Percentiles rank a stretch among this genome's conserved stretches.
These are phyloP conservation scores for Chytriomyces sp. DNA, from an alignment of 192 early-diverging fungal species.

Conservation along the genomic window DNA sequence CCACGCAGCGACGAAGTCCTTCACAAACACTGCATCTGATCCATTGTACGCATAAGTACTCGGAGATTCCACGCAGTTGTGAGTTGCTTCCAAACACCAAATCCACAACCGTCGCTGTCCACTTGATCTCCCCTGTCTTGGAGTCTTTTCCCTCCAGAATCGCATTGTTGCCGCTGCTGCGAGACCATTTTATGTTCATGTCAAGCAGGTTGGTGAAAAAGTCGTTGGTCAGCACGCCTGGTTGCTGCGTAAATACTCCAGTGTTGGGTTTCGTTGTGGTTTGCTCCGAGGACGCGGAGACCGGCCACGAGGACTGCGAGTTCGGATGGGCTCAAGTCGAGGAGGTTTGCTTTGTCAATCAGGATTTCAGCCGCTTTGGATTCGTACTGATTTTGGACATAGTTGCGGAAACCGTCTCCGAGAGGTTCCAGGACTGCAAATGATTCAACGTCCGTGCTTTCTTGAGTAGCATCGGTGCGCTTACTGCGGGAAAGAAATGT, in stretches of 20 bases:
- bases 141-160: constrained; percentile 30
- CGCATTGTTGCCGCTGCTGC: neutral
- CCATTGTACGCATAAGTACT: constrained; percentile 30
- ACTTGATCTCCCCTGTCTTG: constrained; percentile 28
- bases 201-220: constrained; percentile 43
- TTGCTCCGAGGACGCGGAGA: constrained; percentile 39
- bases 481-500: constrained; percentile 5
- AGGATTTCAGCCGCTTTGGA: constrained; percentile 13
- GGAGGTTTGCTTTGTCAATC: constrained; percentile 25
- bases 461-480: constrained; percentile 28
- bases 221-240: constrained; percentile 35
- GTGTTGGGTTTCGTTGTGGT: constrained; percentile 15
- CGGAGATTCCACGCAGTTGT: constrained; percentile 33
- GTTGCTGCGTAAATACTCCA: constrained; percentile 21
- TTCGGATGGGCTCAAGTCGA: constrained; percentile 33
- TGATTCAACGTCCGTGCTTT: constrained; percentile 24
- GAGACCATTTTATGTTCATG: constrained; percentile 9
- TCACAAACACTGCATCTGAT: constrained; percentile 22
- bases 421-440: constrained; percentile 21
- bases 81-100: constrained; percentile 46
- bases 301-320: constrained; percentile 34
- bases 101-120: constrained; percentile 35
- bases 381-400: neutral
- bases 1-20: constrained; percentile 39
- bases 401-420: constrained; percentile 33